Base-by-base conservation (phyloP, 106 monocot species). In the Acorus calamus region DNA sequence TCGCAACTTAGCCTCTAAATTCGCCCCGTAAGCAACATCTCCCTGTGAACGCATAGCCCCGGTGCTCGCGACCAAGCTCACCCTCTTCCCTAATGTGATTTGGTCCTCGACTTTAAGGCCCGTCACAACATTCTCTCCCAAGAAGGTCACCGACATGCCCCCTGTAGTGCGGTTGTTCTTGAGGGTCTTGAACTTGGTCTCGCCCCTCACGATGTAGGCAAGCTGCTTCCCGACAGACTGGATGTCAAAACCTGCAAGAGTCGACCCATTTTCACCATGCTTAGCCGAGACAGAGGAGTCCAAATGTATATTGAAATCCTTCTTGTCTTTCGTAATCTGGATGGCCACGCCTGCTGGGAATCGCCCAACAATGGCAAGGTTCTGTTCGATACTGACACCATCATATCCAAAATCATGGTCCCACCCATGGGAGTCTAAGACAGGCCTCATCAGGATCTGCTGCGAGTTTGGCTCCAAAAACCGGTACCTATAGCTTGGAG, bases 391-490 rank as follows among this genome's bases (percentile, higher is more conserved):
- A 55, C 87, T 96, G 46, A 91, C 87, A 42, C 91, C 91, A 70
- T 96, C 94, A 57, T 90, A 96, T 4, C 90, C 90, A 69, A 81
- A 90, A 66, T 96, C 94, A 78, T 90, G 94, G 68, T 96, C 94
- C 94, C 94, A 96, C 11, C 94, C 90, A 71, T 90, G 87, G 5
- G 79, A 69, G 66, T 91, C 90, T 44, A 90, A 60, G 3, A 94
- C 86, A 2, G 94, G 94, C 56, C 94, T 71, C 5, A 81, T 75
- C 13, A 96, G 72, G 56, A 96, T 28, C 28, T 28, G 76, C 53
- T 82, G 79, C 4, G 87, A 87, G 7, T 84, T 82, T 46, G 94
- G 87, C 71, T 96, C 94, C 50, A 96, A 66, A 73, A 96, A 96
- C 2, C 94, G 82, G 61, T 96, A 96, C 3, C 94, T 71, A 62